phyloP scores from a whole-genome alignment of 257 asterid species.

The Solanum paucissectum region DNA sequence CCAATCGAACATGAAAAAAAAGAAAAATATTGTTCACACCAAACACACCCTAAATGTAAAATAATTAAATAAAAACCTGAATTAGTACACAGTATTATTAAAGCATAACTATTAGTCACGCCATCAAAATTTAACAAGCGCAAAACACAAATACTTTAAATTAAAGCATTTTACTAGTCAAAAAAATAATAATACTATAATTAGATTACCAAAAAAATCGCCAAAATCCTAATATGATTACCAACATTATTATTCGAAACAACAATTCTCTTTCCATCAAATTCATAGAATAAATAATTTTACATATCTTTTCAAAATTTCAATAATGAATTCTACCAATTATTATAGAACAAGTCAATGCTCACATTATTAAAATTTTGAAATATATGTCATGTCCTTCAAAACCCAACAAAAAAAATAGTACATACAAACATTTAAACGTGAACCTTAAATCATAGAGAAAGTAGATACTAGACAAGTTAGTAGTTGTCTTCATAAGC shows the following conservation, averaged over 20 bases:
- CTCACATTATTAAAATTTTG: accelerated
- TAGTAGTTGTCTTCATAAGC: neutral
- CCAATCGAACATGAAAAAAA: accelerated
- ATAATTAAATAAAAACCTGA: no score
- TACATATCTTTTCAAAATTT: neutral
- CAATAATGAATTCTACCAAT: neutral
- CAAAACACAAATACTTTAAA: no score
- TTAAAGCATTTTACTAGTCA: neutral
- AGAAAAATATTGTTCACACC: accelerated
- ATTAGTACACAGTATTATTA: neutral
- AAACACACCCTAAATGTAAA: no score
- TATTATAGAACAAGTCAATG: neutral
- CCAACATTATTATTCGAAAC: neutral
- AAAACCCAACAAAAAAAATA: neutral
- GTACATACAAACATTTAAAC: neutral
- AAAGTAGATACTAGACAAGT: neutral
- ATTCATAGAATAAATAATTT: neutral
- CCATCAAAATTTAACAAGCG: neutral
- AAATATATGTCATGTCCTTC: neutral
- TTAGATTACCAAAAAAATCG: neutral
- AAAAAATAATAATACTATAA: no score
- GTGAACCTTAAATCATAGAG: neutral
- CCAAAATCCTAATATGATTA: neutral
- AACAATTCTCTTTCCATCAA: neutral
- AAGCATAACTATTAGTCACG: neutral